A percentile compares a stretch with the other conserved stretches of the same genome.
phyloP scores from a whole-genome alignment of 768 basidiomycete genomes.

The Lyophyllum decastes region DNA sequence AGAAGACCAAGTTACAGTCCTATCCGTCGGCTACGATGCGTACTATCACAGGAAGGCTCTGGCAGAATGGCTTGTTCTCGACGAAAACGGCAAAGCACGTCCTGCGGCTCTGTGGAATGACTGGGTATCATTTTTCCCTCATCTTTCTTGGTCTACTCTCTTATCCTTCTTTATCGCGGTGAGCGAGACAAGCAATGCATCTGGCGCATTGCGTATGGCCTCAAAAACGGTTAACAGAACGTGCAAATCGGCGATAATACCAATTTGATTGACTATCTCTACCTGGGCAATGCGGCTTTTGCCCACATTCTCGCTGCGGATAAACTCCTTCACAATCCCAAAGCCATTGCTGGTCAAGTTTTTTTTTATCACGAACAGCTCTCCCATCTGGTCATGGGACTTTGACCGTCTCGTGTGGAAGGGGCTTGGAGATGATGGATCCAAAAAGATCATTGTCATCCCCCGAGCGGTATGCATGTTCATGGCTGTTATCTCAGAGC shows the following conservation, averaged over 20 bases:
- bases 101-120: slow-evolving; percentile 56
- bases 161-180: slow-evolving; percentile 29
- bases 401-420: slow-evolving; percentile 45
- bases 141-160: not conserved
- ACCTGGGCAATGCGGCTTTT: slow-evolving; percentile 91
- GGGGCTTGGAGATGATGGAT: slow-evolving; percentile 21
- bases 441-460: slow-evolving; percentile 28
- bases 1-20: slow-evolving; percentile 48
- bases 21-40: slow-evolving; percentile 40
- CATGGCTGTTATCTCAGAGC: slow-evolving; percentile 41
- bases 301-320: slow-evolving; percentile 96
- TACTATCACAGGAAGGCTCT: slow-evolving; percentile 57
- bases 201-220: slow-evolving; percentile 56
- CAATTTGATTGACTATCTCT: slow-evolving; percentile 94
- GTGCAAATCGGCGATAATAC: slow-evolving; percentile 85
- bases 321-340: slow-evolving; percentile 45
- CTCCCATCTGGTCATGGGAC: slow-evolving; percentile 57
- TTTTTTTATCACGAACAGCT: slow-evolving; percentile 64
- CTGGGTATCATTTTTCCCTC: slow-evolving; percentile 38
- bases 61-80: slow-evolving; percentile 50
- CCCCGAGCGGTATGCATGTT: slow-evolving; percentile 37
- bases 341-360: slow-evolving; percentile 49
- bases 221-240: slow-evolving; percentile 26
- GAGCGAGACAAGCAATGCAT: slow-evolving; percentile 73
- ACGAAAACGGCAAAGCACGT: slow-evolving; percentile 47